Base-by-base conservation (phyloP, 116 monocot genomes). In the Iris pallida region DNA sequence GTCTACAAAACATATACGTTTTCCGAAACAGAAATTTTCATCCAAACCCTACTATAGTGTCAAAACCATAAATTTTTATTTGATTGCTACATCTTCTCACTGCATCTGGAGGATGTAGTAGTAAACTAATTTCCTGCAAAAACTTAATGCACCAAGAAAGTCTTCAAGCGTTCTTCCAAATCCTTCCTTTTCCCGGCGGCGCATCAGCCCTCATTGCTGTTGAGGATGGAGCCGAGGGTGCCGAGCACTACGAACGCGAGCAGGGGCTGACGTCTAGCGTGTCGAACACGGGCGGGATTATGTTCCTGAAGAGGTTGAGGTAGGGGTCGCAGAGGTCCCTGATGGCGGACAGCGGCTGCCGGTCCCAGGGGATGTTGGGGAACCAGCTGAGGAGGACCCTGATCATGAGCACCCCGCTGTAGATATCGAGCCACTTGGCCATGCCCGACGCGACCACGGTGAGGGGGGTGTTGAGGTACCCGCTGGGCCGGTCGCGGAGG, bases 381-480 rank as follows among this genome's bases (percentile, higher is more conserved):
- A 81, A 81, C 76, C 81, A 81, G 30, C 81, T 81, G 41, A 81
- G 64, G 62, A 81, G 47, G 59, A 81, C 81, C 72, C 81, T 72
- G 12, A 81, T 63, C 81, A 81, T 72, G 48, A 81, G 68, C 42
- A 81, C 77, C 43, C 76, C 76, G 13, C 73, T 68, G 58, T 81
- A 81, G 15, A 81, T 62, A 46, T 81, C 81, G 13, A 81, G 77
- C 81, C 81, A 81, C 64, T 81, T 81, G 3, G 68, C 57, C 76
- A 81, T 81, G 6, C 63, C 70, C n/a, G 81, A 71, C 1, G 81
- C 81, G 8, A 81, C 71, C 2, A 81, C 81, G 10, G 68, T 72
- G 12, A 76, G 63, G 77, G n/a, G 81, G 2, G 81, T 68, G 58
- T 63, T 76, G 62, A 81, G 60, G 49, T 70, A 63, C 10, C 77